Evolutionary conservation across 192 early-diverging fungal species (phyloP), one percentile per base, ranked within the genome.

Genomic region (Umbelopsis vinacea): DNA sequence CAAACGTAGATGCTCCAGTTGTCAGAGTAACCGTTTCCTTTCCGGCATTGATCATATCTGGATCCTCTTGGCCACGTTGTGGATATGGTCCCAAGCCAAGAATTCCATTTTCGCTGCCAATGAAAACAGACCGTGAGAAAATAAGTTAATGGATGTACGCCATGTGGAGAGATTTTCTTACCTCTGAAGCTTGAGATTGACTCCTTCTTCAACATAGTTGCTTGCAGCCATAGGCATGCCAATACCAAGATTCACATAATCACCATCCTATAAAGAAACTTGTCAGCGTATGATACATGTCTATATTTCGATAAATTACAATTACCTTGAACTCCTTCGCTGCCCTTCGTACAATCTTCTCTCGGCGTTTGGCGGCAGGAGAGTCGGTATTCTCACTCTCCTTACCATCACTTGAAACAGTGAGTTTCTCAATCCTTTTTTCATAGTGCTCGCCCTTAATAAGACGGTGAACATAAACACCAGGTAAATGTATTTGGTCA

Each of bases 21-120:
- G 90, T 77, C 14, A 90, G 81, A 0, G 91, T 93, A 22, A 91
- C 86, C 9, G 92, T 91, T 73, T 94, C 92, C 81, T 94, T 94
- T 53, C 90, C 91, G 33, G 92, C 92, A 55, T 94, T 94, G 60
- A 94, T 90, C 69, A 94, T 71, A 77, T 94, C 92, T 14, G 92
- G 82, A 46, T 94, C 91, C 52, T 92, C 86, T 55, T 90, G 78
- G 48, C 89, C 89, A 60, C 85, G 83, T 66, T 80, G 83, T 24
- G 91, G 92, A 86, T 90, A 92, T 21, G 92, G 92, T 22, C 89
- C 89, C 72, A 92, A 85, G 33, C 90, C 91, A 2, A 94, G 76
- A 54, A 94, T 90, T 60, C 92, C 92, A 81, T 94, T 94, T 75
- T 94, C 92, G 71, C 81, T 70, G 50, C 24, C 37, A 43, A 29